Base-by-base conservation (phyloP, 257 asterid genomes). In the Thymus quinquecostatus region DNA sequence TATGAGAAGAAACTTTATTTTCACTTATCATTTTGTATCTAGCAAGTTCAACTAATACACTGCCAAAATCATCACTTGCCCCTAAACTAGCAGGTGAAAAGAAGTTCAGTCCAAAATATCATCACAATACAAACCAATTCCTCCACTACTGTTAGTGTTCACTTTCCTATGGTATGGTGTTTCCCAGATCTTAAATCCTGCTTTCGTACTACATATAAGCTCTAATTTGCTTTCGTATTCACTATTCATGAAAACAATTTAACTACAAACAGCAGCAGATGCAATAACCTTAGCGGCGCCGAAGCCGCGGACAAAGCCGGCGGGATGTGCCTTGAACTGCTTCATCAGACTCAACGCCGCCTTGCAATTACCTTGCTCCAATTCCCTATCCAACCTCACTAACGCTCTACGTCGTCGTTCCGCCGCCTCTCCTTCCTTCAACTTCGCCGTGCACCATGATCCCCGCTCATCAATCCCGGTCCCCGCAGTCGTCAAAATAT, bases 231-330 rank as follows among this genome's bases (percentile, higher is more conserved):
- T 49, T 48, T 49, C 47, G 21, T 21, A 50, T 3, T 49, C 48
- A 66, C 11, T 30, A n/a, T 14, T 51, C n/a, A n/a, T 36, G 27
- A 21, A 36, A 50, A 34, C 36, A 14, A 5, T 8, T 50, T 33
- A 43, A 10, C 28, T 53, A 7, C 9, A 5, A 28, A 55, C n/a
- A 28, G 7, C 21, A 51, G 3, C 8, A 9, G 54, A 54, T 28
- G 30, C 21, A 21, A 21, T 73, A 51, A 67, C 80, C 69, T 86
- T 75, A 61, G 73, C 80, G 73, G 83, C 78, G 56, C 87, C 92
- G 80, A 89, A 89, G 71, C 95, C 92, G 13, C 75, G 85, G 65
- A 89, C 83, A 66, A 89, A 76, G 66, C 86, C 85, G 69, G 84
- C 86, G 47, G 86, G 83, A 76, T 80, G 80, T 60, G 86, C 81